Conservation (phyloP, 352 stramenopile species). For the Phytophthora vignae region DNA sequence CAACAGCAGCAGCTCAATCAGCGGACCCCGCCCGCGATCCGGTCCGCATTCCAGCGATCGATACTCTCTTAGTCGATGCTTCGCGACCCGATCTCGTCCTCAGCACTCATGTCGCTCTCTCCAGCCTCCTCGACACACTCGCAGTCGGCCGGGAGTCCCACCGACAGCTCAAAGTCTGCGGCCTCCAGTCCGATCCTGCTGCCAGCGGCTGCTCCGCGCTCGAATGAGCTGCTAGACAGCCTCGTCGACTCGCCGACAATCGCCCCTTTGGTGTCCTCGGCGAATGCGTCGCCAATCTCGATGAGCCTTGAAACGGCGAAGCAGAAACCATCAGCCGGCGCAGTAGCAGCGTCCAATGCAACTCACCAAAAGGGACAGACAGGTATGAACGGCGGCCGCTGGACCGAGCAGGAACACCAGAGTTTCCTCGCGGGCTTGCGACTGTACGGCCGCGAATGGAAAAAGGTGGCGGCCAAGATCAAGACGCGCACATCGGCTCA, state of each 20-base stretch:
- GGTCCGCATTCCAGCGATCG: constrained; percentile 14
- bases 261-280: constrained; percentile 34
- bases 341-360: constrained; percentile 34
- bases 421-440: constrained; percentile 94
- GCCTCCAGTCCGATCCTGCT: constrained; percentile 18
- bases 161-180: constrained; percentile 12
- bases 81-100: constrained; percentile 28
- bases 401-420: constrained; percentile 96
- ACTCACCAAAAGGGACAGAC: constrained; percentile 59
- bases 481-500: constrained; percentile 89
- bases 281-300: constrained; percentile 29
- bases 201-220: constrained; percentile 19
- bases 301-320: constrained; percentile 33
- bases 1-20: constrained; percentile 8
- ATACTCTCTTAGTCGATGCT: constrained; percentile 34
- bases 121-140: constrained; percentile 21
- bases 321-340: constrained; percentile 16
- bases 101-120: constrained; percentile 34
- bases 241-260: constrained; percentile 40
- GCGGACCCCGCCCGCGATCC: neutral
- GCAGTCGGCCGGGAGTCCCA: constrained; percentile 11
- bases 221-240: constrained; percentile 26
- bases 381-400: constrained; percentile 92
- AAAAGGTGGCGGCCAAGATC: constrained; percentile 93
- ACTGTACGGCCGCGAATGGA: constrained; percentile 97